A percentile compares a stretch with the other conserved stretches of the same genome.
These are phyloP conservation scores for Aspergillus awamori DNA, from an alignment of 2,329 filamentous ascomycete species.

Conservation along the genomic window DNA sequence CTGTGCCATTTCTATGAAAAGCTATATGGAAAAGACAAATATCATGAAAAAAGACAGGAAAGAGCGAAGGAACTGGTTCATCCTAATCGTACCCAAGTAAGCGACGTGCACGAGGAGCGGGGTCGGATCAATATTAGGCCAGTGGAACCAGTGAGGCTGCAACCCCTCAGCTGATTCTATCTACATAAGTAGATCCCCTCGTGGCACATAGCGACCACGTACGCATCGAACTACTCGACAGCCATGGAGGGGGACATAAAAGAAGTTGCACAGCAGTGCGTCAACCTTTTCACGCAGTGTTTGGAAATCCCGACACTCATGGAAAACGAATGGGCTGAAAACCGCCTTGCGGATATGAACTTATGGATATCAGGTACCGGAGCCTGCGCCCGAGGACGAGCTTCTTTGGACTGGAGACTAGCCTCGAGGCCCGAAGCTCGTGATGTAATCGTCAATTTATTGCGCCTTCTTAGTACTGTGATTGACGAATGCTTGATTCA, in stretches of 20 bases:
- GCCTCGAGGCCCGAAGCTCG: conserved; percentile 2
- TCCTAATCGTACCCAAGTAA: no score
- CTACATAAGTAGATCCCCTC: no score
- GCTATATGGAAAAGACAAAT: no score
- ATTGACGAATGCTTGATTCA: background rate
- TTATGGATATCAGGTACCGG: conserved; percentile 12
- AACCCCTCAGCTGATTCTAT: no score
- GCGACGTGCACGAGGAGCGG: no score
- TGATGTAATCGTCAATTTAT: background rate
- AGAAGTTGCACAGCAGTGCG: background rate
- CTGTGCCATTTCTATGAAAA: background rate
- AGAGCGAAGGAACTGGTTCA: no score
- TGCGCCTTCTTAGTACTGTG: background rate
- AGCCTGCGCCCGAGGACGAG: conserved; percentile 3
- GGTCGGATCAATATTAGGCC: no score
- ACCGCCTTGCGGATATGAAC: conserved; percentile 17
- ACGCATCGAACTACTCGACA: no score
- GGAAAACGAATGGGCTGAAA: conserved; percentile 17
- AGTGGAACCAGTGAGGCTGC: no score
- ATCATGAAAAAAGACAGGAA: no score
- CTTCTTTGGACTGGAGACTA: conserved; percentile 13
- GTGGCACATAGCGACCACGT: no score
- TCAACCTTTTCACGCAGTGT: background rate
- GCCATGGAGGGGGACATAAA: background rate
- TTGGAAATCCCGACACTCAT: background rate